These are phyloP conservation scores for Ophiostoma ulmi DNA, from an alignment of 2,329 filamentous ascomycete genomes.

Conservation along the genomic window DNA sequence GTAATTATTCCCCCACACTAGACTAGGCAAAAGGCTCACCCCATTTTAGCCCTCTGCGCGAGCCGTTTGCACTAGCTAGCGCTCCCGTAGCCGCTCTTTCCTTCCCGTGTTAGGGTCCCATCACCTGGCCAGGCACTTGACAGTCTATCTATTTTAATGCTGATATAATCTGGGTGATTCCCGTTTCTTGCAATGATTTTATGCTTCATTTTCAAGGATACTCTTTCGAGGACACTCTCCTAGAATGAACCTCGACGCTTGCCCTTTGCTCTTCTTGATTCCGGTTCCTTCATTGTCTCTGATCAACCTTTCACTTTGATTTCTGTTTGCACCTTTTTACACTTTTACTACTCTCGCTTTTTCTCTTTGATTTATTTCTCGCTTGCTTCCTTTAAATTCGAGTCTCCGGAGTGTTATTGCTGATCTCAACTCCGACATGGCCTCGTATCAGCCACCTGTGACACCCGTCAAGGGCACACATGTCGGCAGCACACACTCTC, in stretches of 20 bases:
- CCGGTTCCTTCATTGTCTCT: not conserved
- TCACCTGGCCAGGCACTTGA: not conserved
- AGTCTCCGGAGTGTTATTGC: not conserved
- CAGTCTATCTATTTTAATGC: not conserved
- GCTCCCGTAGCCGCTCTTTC: slow-evolving; percentile 2
- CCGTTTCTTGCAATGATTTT: not conserved
- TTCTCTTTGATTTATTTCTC: not conserved
- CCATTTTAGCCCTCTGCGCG: not conserved
- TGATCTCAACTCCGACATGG: not conserved
- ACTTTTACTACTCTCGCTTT: not conserved
- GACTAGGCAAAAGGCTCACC: not conserved
- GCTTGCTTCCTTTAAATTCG: not conserved
- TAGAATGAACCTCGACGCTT: not conserved
- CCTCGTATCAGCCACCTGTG: not conserved
- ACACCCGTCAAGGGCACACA: not conserved
- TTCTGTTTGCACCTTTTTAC: not conserved
- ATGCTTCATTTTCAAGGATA: not conserved
- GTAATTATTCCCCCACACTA: not conserved
- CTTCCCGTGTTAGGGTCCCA: not conserved
- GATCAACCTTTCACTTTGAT: not conserved
- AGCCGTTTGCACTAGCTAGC: slow-evolving; percentile 1
- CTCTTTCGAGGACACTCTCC: not conserved
- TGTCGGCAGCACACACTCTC: not conserved
- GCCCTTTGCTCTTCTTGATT: not conserved
- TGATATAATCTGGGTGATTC: not conserved